These are phyloP conservation scores for Picochlorum sp. DNA, from an alignment of 139 green algal genomes.

Conservation along the genomic window DNA sequence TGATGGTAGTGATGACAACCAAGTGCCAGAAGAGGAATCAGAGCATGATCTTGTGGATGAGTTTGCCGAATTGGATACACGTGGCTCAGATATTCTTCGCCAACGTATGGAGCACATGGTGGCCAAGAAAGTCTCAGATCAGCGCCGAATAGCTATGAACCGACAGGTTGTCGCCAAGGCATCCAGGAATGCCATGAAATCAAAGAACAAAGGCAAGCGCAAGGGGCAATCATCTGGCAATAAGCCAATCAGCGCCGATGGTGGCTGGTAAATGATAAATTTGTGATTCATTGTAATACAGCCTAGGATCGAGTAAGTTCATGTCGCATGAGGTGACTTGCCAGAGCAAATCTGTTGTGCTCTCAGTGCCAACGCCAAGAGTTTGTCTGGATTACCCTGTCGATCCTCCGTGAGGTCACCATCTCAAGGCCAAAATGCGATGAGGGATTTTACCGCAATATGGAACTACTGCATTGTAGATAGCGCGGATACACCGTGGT, in stretches of 20 bases:
- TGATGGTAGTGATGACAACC: neutral
- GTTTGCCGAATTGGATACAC: neutral
- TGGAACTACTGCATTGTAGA: too few relatives aligned
- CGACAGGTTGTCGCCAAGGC: constrained; percentile 5
- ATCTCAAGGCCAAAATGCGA: too few relatives aligned
- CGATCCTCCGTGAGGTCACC: too few relatives aligned
- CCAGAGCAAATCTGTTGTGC: too few relatives aligned
- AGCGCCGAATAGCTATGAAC: constrained; percentile 33
- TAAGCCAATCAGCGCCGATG: neutral
- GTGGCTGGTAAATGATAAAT: too few relatives aligned
- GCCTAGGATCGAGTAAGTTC: too few relatives aligned
- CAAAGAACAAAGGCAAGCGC: constrained; percentile 27
- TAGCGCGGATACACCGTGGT: too few relatives aligned
- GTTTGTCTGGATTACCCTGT: too few relatives aligned
- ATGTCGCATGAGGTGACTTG: too few relatives aligned
- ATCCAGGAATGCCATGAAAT: constrained; percentile 19
- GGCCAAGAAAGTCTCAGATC: constrained; percentile 33
- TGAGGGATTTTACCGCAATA: too few relatives aligned
- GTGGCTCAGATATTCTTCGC: neutral
- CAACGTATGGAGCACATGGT: neutral
- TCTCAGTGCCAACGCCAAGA: too few relatives aligned
- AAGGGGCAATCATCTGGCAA: constrained; percentile 4
- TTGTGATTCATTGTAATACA: too few relatives aligned
- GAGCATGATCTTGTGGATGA: neutral
- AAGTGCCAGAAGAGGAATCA: neutral